A percentile compares a stretch with the other conserved stretches of the same genome.
Evolutionary conservation across 169 alveolate genomes (phyloP).

Genomic region (Babesia gibsoni): DNA sequence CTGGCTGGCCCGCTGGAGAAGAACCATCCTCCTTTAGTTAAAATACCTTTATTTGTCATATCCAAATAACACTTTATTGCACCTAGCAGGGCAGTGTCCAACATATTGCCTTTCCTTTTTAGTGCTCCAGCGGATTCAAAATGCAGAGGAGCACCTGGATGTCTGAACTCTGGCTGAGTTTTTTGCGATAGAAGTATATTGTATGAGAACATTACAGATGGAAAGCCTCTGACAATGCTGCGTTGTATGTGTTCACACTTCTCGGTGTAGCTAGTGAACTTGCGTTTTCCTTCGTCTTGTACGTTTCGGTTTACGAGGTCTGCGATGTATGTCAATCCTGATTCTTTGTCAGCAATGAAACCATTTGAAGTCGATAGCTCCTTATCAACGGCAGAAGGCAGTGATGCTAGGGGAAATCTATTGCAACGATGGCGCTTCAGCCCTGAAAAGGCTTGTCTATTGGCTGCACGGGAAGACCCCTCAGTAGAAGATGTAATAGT

Average conservation of each 20-base stretch:
- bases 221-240: conserved; percentile 1
- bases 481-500: too few species aligned
- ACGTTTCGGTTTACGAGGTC: conserved; percentile 11
- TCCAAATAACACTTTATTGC: conserved; percentile 7
- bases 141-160: neutral
- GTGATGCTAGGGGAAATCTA: too few species aligned
- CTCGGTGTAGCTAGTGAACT: neutral
- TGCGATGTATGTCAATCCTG: conserved; percentile 8
- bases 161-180: neutral
- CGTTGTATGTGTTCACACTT: neutral
- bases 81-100: conserved; percentile 35
- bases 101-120: neutral
- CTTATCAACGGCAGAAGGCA: too few species aligned
- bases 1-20: neutral
- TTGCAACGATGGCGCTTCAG: too few species aligned
- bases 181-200: neutral
- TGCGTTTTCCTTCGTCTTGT: neutral
- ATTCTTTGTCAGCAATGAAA: neutral
- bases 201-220: neutral
- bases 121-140: neutral
- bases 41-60: conserved; percentile 13
- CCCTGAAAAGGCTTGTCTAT: too few species aligned
- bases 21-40: conserved; percentile 3
- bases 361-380: neutral
- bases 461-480: too few species aligned